phyloP scores from a whole-genome alignment of 768 basidiomycete species.

The Russula dissimulans region DNA sequence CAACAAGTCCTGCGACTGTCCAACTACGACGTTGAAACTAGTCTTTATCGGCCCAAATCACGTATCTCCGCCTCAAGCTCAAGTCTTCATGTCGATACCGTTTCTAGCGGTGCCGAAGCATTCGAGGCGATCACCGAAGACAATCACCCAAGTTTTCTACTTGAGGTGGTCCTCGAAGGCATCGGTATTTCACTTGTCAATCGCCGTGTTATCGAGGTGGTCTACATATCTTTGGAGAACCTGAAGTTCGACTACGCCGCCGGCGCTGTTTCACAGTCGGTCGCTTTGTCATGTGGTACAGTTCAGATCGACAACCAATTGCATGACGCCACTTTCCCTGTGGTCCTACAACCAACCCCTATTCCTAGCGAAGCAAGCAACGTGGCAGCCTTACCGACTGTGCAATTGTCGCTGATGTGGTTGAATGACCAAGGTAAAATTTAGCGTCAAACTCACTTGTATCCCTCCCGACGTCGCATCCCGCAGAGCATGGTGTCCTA shows the following conservation, averaged over 20 bases:
- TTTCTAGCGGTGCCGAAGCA: constrained; percentile 58
- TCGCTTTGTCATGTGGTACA: constrained; percentile 73
- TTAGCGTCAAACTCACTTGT: constrained; percentile 2
- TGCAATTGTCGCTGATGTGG: constrained; percentile 82
- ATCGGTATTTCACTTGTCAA: constrained; percentile 91
- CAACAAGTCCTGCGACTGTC: constrained; percentile 82
- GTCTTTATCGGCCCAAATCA: constrained; percentile 75
- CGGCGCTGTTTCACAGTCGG: constrained; percentile 67
- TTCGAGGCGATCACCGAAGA: constrained; percentile 85
- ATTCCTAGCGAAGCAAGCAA: constrained; percentile 66
- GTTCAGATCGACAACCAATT: constrained; percentile 97
- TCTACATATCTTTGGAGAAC: constrained; percentile 73
- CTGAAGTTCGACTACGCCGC: constrained; percentile 81
- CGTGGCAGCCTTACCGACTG: constrained; percentile 75
- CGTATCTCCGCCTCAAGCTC: constrained; percentile 41
- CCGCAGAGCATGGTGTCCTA: constrained; percentile 88
- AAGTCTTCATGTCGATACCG: constrained; percentile 55
- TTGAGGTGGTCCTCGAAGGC: constrained; percentile 75
- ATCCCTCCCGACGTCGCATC: neutral
- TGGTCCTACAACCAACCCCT: constrained; percentile 89
- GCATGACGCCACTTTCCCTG: constrained; percentile 91
- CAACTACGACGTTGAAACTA: constrained; percentile 75
- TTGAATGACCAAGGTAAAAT: constrained; percentile 82
- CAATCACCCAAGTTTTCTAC: constrained; percentile 49
- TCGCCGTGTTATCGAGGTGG: constrained; percentile 75